Percentiles rank a stretch among this genome's conserved stretches.
These are phyloP conservation scores for Cruciata laevipes DNA, from an alignment of 257 asterid genomes.

Conservation along the genomic window DNA sequence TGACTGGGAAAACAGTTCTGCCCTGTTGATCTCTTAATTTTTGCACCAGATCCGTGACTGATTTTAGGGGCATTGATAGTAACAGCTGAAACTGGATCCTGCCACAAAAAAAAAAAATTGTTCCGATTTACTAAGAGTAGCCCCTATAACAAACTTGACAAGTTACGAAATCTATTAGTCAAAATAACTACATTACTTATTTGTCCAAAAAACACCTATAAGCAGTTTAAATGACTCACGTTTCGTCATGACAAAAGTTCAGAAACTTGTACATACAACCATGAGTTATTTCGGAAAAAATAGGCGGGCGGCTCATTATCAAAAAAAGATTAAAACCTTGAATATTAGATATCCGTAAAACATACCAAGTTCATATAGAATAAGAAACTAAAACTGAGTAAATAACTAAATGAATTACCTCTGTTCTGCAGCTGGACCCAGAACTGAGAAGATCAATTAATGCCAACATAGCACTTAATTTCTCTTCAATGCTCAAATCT, in stretches of 20 bases:
- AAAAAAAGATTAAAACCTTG: neutral
- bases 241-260: neutral
- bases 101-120: constrained; percentile 16
- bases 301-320: no score
- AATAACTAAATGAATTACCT: constrained; percentile 42
- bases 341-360: neutral
- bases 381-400: neutral
- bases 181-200: neutral
- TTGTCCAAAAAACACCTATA: neutral
- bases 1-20: constrained; percentile 26
- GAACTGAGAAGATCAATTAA: constrained; percentile 73
- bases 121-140: constrained; percentile 1
- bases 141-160: neutral
- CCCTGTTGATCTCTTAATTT: constrained; percentile 67
- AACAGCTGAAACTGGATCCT: constrained; percentile 50
- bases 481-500: constrained; percentile 82
- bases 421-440: constrained; percentile 69
- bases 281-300: no score
- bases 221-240: neutral
- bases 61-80: constrained; percentile 32
- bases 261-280: neutral
- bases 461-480: constrained; percentile 58
- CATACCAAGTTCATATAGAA: neutral
- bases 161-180: neutral
- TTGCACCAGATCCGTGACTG: constrained; percentile 64